phyloP scores from a whole-genome alignment of 2,329 filamentous ascomycete genomes.

The Achaetomium macrosporum region DNA sequence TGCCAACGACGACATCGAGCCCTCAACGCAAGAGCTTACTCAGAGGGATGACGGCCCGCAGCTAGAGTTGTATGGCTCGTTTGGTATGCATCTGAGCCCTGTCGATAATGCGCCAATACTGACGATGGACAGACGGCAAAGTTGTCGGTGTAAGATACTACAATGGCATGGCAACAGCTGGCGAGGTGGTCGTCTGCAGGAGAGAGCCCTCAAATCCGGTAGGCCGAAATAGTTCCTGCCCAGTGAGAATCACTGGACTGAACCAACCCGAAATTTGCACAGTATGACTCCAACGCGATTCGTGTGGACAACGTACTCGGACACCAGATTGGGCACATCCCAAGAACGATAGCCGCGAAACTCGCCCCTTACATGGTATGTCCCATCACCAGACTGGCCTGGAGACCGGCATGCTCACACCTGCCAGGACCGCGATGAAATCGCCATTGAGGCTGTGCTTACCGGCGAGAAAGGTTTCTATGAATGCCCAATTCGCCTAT shows the following conservation, averaged over 20 bases:
- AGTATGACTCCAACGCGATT: conserved; percentile 71
- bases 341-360: conserved; percentile 60
- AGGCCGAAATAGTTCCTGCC: conserved; percentile 5
- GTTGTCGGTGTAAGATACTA: conserved; percentile 56
- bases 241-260: background rate
- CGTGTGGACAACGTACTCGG: conserved; percentile 70
- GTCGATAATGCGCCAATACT: background rate
- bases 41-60: conserved; percentile 38
- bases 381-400: background rate
- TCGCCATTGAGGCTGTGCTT: conserved; percentile 64
- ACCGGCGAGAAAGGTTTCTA: conserved; percentile 59
- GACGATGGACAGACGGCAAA: conserved; percentile 35
- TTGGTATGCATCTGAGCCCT: conserved; percentile 31
- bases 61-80: conserved; percentile 43
- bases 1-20: conserved; percentile 29
- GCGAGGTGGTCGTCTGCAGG: conserved; percentile 57
- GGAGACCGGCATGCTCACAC: conserved; percentile 17
- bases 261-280: background rate
- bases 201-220: conserved; percentile 61
- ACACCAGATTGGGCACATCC: conserved; percentile 73
- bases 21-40: conserved; percentile 38
- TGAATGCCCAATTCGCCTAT: conserved; percentile 67
- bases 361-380: conserved; percentile 65
- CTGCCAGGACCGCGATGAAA: conserved; percentile 47
- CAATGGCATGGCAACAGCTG: conserved; percentile 52